These are phyloP conservation scores for Talaromyces proteolyticus DNA, from an alignment of 495 filamentous ascomycete genomes.

Conservation along the genomic window DNA sequence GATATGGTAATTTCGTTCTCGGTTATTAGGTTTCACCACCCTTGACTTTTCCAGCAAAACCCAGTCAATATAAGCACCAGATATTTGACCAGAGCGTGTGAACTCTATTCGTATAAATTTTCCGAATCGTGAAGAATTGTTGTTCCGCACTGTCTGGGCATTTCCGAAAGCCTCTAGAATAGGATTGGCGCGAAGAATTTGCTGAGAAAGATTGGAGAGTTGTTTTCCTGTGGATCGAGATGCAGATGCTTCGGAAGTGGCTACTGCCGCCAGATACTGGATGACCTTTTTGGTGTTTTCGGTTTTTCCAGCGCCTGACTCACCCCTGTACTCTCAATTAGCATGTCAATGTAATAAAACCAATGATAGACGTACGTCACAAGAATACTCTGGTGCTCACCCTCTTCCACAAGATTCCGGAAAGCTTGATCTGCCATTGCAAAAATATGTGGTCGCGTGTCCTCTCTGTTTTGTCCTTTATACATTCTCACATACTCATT, in stretches of 20 bases:
- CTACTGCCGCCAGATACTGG: slow-evolving; percentile 94
- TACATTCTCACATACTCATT: slow-evolving; percentile 98
- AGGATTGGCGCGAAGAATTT: slow-evolving; percentile 93
- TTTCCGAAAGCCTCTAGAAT: slow-evolving; percentile 99
- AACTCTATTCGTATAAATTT: slow-evolving; percentile 99
- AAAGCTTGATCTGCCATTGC: slow-evolving; percentile 98
- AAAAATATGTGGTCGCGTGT: slow-evolving; percentile 96
- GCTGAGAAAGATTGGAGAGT: slow-evolving; percentile 87
- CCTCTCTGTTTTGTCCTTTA: slow-evolving; percentile 80
- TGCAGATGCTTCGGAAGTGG: slow-evolving; percentile 71
- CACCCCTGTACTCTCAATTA: slow-evolving; percentile 50
- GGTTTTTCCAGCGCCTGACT: slow-evolving; percentile 97
- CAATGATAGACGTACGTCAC: slow-evolving; percentile 58
- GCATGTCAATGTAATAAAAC: background rate
- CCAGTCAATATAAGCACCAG: slow-evolving; percentile 97
- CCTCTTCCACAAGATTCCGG: slow-evolving; percentile 89
- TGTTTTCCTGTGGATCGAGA: slow-evolving; percentile 55
- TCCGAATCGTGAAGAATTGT: slow-evolving; percentile 97
- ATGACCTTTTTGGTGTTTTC: slow-evolving; percentile 99
- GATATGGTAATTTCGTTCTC: slow-evolving; percentile 94
- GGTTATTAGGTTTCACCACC: slow-evolving; percentile 78
- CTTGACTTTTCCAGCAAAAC: slow-evolving; percentile 96
- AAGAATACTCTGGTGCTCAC: slow-evolving; percentile 93
- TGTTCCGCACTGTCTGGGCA: slow-evolving; percentile 94
- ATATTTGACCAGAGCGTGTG: slow-evolving; percentile 82